Evolutionary conservation across 805 yeast genomes (phyloP).

Genomic region (Saccharomyces paradoxus): DNA sequence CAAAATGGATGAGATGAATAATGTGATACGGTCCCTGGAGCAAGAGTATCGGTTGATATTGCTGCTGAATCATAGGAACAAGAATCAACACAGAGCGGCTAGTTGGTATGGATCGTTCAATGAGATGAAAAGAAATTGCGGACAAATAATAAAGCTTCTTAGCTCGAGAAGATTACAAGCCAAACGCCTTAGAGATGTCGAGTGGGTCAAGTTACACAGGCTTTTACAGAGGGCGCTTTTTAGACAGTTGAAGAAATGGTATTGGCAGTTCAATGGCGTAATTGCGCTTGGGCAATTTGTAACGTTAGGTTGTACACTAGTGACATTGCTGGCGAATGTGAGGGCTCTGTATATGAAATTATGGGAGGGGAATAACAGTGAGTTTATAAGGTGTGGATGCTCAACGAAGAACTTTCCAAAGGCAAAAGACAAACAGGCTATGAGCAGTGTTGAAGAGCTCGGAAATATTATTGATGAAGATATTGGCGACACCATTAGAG

Average conservation of each 20-base stretch:
- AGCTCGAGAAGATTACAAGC: slow-evolving; percentile 23
- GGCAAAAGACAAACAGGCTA: not conserved
- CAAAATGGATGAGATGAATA: not conserved
- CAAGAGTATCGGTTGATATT: slow-evolving; percentile 54
- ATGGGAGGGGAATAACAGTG: slow-evolving; percentile 11
- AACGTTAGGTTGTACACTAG: slow-evolving; percentile 58
- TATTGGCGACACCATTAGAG: not conserved
- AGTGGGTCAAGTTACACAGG: slow-evolving; percentile 7
- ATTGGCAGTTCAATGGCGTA: slow-evolving; percentile 55
- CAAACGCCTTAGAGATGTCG: slow-evolving; percentile 16
- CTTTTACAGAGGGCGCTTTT: slow-evolving; percentile 26
- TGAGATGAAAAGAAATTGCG: slow-evolving; percentile 48
- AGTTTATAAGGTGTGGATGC: slow-evolving; percentile 18
- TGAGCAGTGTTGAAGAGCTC: slow-evolving; percentile 25
- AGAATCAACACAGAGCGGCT: slow-evolving; percentile 66
- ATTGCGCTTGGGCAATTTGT: slow-evolving; percentile 72
- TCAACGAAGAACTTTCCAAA: not conserved
- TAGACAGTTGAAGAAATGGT: slow-evolving; percentile 40
- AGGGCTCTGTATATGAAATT: slow-evolving; percentile 17
- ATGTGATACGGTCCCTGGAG: slow-evolving; percentile 12
- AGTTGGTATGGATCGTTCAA: slow-evolving; percentile 71
- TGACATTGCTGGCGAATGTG: slow-evolving; percentile 49
- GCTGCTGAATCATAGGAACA: slow-evolving; percentile 59
- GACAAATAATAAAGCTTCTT: slow-evolving; percentile 7
- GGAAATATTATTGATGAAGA: slow-evolving; percentile 22